Evolutionary conservation across 371 early-diverging fungal genomes (phyloP).

Genomic region (Choanephora cucurbitarum): DNA sequence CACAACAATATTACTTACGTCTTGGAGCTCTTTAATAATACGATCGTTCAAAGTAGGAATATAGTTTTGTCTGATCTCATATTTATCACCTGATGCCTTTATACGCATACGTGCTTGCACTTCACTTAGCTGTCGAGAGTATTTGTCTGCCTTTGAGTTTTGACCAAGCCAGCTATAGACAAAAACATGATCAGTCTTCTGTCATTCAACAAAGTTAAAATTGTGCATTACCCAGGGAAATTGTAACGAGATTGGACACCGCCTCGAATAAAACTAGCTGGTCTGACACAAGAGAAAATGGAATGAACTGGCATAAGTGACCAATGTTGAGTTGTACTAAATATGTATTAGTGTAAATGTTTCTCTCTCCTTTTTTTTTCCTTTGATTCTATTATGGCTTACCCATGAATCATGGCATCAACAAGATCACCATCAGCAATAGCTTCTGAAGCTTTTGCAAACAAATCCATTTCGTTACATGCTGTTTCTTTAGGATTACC

Average conservation of each 20-base stretch:
- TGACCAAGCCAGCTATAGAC: constrained; percentile 88
- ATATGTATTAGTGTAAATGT: neutral
- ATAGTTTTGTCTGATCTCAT: constrained; percentile 84
- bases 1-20: constrained; percentile 39
- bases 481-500: constrained; percentile 24
- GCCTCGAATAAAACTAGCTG: constrained; percentile 81
- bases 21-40: constrained; percentile 64
- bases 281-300: constrained; percentile 86
- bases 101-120: constrained; percentile 84
- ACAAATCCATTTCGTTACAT: constrained; percentile 51
- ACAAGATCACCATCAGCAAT: constrained; percentile 90
- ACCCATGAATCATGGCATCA: constrained; percentile 81
- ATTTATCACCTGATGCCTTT: constrained; percentile 80
- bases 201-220: neutral
- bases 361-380: constrained; percentile 1
- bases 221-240: constrained; percentile 52
- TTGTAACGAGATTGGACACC: constrained; percentile 31
- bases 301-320: constrained; percentile 92
- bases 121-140: constrained; percentile 73
- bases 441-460: constrained; percentile 89
- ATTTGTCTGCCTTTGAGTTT: constrained; percentile 83
- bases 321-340: constrained; percentile 79
- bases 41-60: constrained; percentile 72
- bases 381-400: no score
- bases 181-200: neutral